phyloP scores from a whole-genome alignment of 306 rosid genomes.

The Aeschynomene evenia region DNA sequence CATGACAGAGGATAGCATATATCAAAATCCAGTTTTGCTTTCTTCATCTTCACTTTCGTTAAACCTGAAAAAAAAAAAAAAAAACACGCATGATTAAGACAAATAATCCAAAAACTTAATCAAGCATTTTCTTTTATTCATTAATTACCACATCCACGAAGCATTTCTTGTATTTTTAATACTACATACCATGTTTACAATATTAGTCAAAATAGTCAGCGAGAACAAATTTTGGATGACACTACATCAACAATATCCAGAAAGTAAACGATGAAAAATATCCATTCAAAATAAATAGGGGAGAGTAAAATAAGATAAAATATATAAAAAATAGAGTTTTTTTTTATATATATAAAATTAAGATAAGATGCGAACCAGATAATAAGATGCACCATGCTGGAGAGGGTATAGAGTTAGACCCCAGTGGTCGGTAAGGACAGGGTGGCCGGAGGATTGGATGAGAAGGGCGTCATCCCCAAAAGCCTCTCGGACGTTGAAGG shows the following conservation, averaged over 20 bases:
- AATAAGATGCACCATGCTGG: slow-evolving; percentile 72
- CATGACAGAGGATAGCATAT: neutral
- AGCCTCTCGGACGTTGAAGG: slow-evolving; percentile 71
- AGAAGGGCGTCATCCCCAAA: slow-evolving; percentile 71
- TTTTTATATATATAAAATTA: too few relatives aligned
- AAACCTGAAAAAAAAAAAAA: slow-evolving; percentile 42
- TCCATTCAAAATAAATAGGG: too few relatives aligned
- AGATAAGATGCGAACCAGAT: slow-evolving; percentile 49
- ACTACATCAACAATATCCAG: too few relatives aligned
- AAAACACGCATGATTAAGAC: too few relatives aligned
- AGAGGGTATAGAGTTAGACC: slow-evolving; percentile 76
- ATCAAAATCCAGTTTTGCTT: slow-evolving; percentile 7
- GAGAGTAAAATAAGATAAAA: too few relatives aligned
- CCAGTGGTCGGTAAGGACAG: slow-evolving; percentile 79
- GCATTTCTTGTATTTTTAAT: neutral
- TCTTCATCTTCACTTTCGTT: slow-evolving; percentile 28
- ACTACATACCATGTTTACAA: too few relatives aligned
- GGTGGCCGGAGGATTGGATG: slow-evolving; percentile 62
- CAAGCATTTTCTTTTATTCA: too few relatives aligned
- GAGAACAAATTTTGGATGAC: too few relatives aligned
- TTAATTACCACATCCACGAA: neutral
- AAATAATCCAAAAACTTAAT: neutral
- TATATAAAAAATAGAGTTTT: too few relatives aligned
- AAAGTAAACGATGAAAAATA: too few relatives aligned
- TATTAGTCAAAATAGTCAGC: neutral